phyloP scores from a whole-genome alignment of 169 alveolate species.

The Cryptosporidium ryanae region DNA sequence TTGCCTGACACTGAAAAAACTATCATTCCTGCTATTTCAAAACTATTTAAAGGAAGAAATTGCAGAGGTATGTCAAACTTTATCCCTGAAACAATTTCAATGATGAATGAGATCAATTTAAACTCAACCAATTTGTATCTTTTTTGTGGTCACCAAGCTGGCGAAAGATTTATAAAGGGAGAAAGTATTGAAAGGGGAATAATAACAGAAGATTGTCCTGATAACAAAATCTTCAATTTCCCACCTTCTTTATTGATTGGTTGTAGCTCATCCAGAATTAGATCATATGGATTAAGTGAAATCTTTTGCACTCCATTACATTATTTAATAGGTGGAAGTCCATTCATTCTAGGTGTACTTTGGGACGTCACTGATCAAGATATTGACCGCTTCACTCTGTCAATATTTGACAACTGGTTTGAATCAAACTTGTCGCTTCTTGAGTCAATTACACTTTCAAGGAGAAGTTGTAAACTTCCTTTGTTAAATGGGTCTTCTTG shows the following conservation, averaged over 20 bases:
- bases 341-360: constrained; percentile 67
- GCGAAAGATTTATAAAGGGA: constrained; percentile 57
- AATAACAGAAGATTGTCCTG: not conserved
- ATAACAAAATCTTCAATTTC: not conserved
- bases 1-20: constrained; percentile 38
- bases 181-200: constrained; percentile 61
- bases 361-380: constrained; percentile 75
- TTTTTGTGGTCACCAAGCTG: constrained; percentile 73
- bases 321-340: constrained; percentile 72
- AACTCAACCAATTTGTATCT: constrained; percentile 41
- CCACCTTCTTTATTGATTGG: constrained; percentile 70
- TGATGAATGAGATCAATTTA: constrained; percentile 18
- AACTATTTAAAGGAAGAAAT: constrained; percentile 12
- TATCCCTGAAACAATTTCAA: constrained; percentile 13
- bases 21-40: constrained; percentile 6
- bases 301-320: constrained; percentile 54
- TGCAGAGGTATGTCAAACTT: constrained; percentile 42
- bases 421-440: constrained; percentile 28
- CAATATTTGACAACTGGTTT: constrained; percentile 70
- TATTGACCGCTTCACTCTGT: constrained; percentile 65
- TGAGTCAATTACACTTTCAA: constrained; percentile 56
- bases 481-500: constrained; percentile 65
- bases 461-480: constrained; percentile 51
- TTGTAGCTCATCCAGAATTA: constrained; percentile 69
- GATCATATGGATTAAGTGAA: constrained; percentile 52